A percentile compares a stretch with the other conserved stretches of the same genome.
Evolutionary conservation across 2,329 filamentous ascomycete genomes (phyloP).

Genomic region (Aspergillus brunneoviolaceus): DNA sequence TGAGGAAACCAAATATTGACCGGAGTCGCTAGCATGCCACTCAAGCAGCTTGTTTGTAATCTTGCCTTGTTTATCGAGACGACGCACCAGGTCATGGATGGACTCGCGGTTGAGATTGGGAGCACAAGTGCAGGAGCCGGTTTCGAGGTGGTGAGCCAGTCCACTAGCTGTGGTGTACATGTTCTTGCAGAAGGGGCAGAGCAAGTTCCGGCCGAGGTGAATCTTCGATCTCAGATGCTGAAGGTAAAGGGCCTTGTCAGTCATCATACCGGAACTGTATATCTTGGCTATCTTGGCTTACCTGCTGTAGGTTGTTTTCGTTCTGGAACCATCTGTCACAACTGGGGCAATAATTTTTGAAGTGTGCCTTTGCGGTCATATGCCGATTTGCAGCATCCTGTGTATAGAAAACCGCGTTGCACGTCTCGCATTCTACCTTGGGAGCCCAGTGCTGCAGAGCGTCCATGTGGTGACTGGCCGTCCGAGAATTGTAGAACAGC

Average conservation of each 20-base stretch:
- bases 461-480: constrained; percentile 35
- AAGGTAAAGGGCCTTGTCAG: neutral
- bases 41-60: constrained; percentile 56
- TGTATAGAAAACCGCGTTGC: constrained; percentile 20
- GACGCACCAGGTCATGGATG: constrained; percentile 49
- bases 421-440: constrained; percentile 29
- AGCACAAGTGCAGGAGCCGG: constrained; percentile 52
- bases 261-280: neutral
- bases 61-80: constrained; percentile 48
- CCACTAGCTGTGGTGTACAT: constrained; percentile 54
- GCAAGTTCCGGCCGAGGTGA: constrained; percentile 48
- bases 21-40: constrained; percentile 39
- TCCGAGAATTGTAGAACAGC: constrained; percentile 23
- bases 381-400: constrained; percentile 23
- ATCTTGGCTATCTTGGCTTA: constrained; percentile 9
- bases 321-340: constrained; percentile 35
- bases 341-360: constrained; percentile 28
- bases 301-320: constrained; percentile 33
- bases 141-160: constrained; percentile 58
- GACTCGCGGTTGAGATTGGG: constrained; percentile 48
- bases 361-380: constrained; percentile 30
- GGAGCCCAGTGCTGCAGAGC: constrained; percentile 28
- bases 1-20: constrained; percentile 39
- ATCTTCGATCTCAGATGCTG: constrained; percentile 57
- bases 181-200: constrained; percentile 57